Percentiles rank a stretch among this genome's conserved stretches.
These are phyloP conservation scores for Bolboschoenus planiculmis DNA, from an alignment of 176 grass and related monocot species.

Conservation along the genomic window DNA sequence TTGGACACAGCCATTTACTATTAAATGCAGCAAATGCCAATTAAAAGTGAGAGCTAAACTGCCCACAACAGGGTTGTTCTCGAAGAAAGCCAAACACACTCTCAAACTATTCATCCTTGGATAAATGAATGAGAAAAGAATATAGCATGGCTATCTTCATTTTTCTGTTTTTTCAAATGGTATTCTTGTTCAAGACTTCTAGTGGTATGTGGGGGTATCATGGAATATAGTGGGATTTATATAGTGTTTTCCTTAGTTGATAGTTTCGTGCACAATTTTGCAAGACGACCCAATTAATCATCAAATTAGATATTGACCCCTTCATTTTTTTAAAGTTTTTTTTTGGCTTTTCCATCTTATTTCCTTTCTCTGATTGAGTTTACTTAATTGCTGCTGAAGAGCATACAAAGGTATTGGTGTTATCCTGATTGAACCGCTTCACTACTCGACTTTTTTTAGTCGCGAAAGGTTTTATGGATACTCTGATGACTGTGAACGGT, in stretches of 20 bases:
- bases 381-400: constrained; percentile 20
- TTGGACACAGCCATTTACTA: not conserved
- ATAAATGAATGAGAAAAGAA: not conserved
- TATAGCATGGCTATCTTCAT: not conserved
- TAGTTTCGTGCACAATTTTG: not conserved
- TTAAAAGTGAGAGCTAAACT: not conserved
- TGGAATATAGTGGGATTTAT: not conserved
- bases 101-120: not conserved
- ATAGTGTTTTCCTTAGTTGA: not conserved
- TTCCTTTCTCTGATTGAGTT: not conserved
- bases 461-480: constrained; percentile 46
- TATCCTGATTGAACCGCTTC: constrained; percentile 41
- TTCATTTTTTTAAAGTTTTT: not conserved
- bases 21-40: not conserved
- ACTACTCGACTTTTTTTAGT: constrained; percentile 37
- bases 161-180: not conserved
- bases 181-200: not conserved
- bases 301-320: not conserved
- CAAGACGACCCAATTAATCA: not conserved
- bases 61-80: not conserved
- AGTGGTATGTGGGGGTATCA: not conserved
- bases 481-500: constrained; percentile 53
- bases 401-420: constrained; percentile 33
- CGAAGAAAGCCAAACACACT: not conserved
- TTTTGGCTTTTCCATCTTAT: not conserved